These are phyloP conservation scores for Cercospora zeina DNA, from an alignment of 2,329 filamentous ascomycete genomes.

Conservation along the genomic window DNA sequence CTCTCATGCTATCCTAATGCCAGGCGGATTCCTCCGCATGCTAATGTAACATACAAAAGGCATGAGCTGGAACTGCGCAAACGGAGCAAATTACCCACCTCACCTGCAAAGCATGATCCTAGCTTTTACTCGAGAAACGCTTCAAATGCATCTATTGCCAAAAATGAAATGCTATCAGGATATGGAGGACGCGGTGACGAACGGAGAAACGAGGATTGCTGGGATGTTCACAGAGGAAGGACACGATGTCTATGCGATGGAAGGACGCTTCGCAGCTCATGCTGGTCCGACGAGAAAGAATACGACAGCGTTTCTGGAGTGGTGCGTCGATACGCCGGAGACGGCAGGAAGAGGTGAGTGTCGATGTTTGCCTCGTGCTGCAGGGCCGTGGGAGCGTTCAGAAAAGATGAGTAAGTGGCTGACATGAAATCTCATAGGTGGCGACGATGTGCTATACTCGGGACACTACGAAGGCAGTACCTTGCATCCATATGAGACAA, in stretches of 20 bases:
- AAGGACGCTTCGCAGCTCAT: slow-evolving; percentile 23
- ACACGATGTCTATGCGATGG: slow-evolving; percentile 24
- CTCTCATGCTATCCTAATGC: background rate
- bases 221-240: slow-evolving; percentile 17
- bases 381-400: too few species aligned
- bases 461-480: slow-evolving; percentile 21
- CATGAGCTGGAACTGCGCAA: slow-evolving; percentile 28
- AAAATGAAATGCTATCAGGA: slow-evolving; percentile 24
- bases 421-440: background rate
- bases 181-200: slow-evolving; percentile 15
- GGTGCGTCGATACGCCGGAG: slow-evolving; percentile 18
- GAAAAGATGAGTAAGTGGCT: background rate
- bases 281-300: slow-evolving; percentile 20
- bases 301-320: slow-evolving; percentile 23
- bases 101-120: slow-evolving; percentile 28
- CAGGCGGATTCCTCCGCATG: background rate
- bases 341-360: slow-evolving; percentile 2
- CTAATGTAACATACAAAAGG: background rate
- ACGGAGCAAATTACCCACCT: slow-evolving; percentile 9
- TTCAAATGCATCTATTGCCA: slow-evolving; percentile 15
- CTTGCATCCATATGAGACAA: slow-evolving; percentile 26
- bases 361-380: background rate
- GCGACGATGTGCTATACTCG: slow-evolving; percentile 18
- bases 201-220: slow-evolving; percentile 21
- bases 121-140: slow-evolving; percentile 7